Evolutionary conservation across 2,329 filamentous ascomycete genomes (phyloP).

Genomic region (Westerdykella sp.): DNA sequence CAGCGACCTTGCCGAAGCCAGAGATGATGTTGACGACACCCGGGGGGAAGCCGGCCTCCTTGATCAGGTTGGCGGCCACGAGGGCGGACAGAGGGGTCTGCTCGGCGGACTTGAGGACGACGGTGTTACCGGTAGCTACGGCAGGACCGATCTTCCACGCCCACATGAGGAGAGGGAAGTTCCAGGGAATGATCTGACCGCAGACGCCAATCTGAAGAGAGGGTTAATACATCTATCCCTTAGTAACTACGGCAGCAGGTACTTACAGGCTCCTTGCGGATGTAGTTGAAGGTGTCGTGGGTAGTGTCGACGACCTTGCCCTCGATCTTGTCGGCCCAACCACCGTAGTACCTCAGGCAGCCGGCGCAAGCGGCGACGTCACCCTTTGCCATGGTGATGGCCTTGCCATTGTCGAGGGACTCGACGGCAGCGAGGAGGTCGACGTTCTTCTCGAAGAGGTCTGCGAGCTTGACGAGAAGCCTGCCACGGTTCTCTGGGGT

Average conservation of each 20-base stretch:
- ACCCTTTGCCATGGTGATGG: constrained; percentile 66
- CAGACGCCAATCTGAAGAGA: constrained; percentile 61
- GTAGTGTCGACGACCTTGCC: constrained; percentile 80
- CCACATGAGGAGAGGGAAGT: constrained; percentile 78
- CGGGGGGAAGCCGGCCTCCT: constrained; percentile 72
- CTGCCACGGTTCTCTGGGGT: constrained; percentile 66
- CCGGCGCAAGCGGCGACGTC: constrained; percentile 64
- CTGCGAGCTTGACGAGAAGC: constrained; percentile 68
- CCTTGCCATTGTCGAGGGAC: constrained; percentile 84
- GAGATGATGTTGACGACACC: constrained; percentile 73
- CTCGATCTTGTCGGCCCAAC: constrained; percentile 87
- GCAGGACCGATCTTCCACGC: constrained; percentile 76
- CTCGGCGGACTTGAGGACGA: constrained; percentile 70
- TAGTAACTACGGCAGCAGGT: neutral
- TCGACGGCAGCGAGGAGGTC: constrained; percentile 76
- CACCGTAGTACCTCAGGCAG: constrained; percentile 78
- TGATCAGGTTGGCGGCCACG: constrained; percentile 57
- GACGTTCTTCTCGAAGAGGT: constrained; percentile 70
- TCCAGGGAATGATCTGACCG: constrained; percentile 86
- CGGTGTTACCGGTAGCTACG: constrained; percentile 64
- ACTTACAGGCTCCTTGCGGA: constrained; percentile 64
- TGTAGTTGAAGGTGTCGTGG: constrained; percentile 78
- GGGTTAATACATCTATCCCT: constrained; percentile 11
- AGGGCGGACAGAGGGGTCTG: constrained; percentile 68
- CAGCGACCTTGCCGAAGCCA: constrained; percentile 71